These are phyloP conservation scores for Magnaporthiopsis poae DNA, from an alignment of 2,329 filamentous ascomycete genomes.

Conservation along the genomic window DNA sequence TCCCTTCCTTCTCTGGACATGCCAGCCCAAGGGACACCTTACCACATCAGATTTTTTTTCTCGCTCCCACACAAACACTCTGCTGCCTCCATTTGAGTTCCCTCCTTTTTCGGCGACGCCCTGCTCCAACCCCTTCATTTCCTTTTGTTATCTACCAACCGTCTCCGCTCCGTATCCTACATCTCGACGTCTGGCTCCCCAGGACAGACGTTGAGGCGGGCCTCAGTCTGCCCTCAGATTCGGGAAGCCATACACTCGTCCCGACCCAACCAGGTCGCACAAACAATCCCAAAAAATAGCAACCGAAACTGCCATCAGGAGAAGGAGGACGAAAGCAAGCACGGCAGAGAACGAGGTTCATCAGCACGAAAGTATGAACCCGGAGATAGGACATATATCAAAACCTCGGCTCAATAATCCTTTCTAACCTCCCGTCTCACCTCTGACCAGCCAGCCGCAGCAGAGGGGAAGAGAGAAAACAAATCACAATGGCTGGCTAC, in stretches of 20 bases:
- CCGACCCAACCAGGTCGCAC: too few relatives aligned
- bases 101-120: not conserved
- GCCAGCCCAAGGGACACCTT: too few relatives aligned
- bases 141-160: not conserved
- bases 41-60: not conserved
- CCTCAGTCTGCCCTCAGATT: not conserved
- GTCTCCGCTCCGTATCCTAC: not conserved
- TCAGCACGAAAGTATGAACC: not conserved
- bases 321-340: not conserved
- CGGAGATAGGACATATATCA: not conserved
- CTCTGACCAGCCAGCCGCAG: not conserved
- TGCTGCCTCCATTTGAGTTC: not conserved
- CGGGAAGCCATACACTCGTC: not conserved
- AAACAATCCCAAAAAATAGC: not conserved
- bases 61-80: not conserved
- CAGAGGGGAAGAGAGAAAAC: not conserved
- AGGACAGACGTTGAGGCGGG: not conserved
- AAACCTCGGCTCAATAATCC: not conserved
- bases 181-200: not conserved
- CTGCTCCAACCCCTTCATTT: not conserved
- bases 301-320: not conserved
- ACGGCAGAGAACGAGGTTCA: not conserved
- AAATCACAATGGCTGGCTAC: constrained; percentile 6
- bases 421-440: not conserved
- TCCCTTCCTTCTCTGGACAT: not conserved